Base-by-base conservation (phyloP, 83 land plant species). In the Thuja plicata region DNA sequence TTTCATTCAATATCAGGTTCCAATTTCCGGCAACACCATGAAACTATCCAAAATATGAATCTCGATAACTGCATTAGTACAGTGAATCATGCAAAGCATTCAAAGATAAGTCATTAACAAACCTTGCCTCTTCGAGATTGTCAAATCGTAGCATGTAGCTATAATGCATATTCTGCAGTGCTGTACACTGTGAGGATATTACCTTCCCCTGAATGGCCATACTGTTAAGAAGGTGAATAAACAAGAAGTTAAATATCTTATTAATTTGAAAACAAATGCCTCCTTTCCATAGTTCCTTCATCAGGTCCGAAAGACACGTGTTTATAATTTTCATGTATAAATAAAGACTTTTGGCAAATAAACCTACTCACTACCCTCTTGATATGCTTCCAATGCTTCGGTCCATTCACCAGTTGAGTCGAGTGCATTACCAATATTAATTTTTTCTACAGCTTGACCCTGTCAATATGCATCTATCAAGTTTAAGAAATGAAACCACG, bases 151-250 rank as follows among this genome's bases (percentile, higher is more conserved):
- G 94, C 94, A 94, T 91, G 87, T 99, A 95, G 87, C 97, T 96
- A 85, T 99, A 97, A 83, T 96, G 99, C 94, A 99, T 95, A 92
- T 99, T 99, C 52, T 99, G 97, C 6, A 99, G 89, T 55, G 99
- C 99, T 41, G 90, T 95, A 34, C 94, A 88, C 90, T 99, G 94
- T 27, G 92, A 94, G 48, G 92, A 87, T 78, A 91, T 91, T 81
- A 96, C 87, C 9, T 94, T 93, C 41, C 90, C 99, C 94, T 90
- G 87, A 87, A 88, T 91, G 50, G 99, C 96, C 86, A 94, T 93
- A 91, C 99, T 98, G 93, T 82, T 89, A 90, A 70, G 41, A 78
- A 81, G 38, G 16, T 84, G 10, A 55, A 62, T 8, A 71, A 38
- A 76, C 9, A 62, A 55, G 8, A 50, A 9, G n/a, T 76, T 57